Conservation (phyloP, 345 rosid species). For the Cardiospermum halicacabum region DNA sequence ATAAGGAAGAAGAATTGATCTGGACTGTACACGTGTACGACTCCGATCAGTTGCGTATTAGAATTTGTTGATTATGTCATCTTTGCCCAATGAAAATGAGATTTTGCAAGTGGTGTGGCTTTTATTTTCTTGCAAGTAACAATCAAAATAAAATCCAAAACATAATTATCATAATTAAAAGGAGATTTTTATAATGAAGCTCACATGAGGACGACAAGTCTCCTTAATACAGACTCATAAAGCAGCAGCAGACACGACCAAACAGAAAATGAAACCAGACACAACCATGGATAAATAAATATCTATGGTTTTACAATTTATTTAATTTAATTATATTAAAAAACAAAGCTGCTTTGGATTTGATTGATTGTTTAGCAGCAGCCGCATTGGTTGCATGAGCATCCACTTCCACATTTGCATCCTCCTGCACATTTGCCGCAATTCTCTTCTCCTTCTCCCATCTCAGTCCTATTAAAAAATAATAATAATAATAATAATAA, state of each 20-base stretch:
- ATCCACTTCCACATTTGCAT: constrained; percentile 76
- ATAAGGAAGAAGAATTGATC: constrained; percentile 1
- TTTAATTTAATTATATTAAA: not conserved
- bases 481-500: too few species aligned
- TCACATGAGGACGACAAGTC: too few species aligned
- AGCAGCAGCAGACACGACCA: not conserved
- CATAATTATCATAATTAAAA: not conserved
- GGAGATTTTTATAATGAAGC: not conserved
- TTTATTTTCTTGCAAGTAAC: not conserved
- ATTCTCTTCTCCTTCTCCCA: constrained; percentile 34
- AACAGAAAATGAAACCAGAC: not conserved
- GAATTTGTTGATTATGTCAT: too few species aligned
- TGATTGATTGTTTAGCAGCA: constrained; percentile 28
- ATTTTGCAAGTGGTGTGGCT: too few species aligned
- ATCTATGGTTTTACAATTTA: not conserved
- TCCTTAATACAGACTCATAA: too few species aligned
- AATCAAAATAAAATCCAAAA: not conserved
- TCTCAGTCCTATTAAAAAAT: constrained; percentile 31
- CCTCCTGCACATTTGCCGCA: constrained; percentile 1
- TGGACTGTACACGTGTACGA: constrained; percentile 32
- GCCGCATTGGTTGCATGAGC: constrained; percentile 46
- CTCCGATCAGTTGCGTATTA: not conserved
- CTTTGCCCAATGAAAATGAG: too few species aligned
- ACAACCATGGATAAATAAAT: not conserved
- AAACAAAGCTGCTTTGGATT: constrained; percentile 16